Evolutionary conservation across 305 asterid species (phyloP), one percentile per base, ranked within the genome.

Genomic region (Solanum hybrid): DNA sequence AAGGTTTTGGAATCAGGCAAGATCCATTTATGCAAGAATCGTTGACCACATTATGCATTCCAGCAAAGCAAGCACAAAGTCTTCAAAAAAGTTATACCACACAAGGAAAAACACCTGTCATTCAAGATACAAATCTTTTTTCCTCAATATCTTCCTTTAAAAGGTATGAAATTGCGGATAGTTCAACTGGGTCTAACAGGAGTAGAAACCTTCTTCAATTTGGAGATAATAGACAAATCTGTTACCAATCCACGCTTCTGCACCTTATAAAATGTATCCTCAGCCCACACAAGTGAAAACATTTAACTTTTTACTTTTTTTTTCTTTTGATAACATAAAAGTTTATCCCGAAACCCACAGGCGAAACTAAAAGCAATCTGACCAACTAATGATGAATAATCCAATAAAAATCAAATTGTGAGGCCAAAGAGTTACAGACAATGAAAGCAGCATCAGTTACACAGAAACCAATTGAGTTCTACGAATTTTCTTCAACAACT

Each of bases 371-470:
- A 79, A 79, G 60, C 32, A 36, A 13, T 79, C 85, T 3, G 12
- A 79, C 85, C 85, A 79, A 79, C 60, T n/a, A 79, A 79, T n/a
- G 85, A 79, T 79, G 85, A 79, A 79, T 79, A 79, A 79, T 37
- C 29, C n/a, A 79, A 79, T 1, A 37, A 79, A 79, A 38, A 37
- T 37, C 10, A 24, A 79, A 79, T 24, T 79, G 20, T n/a, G 27
- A 37, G 22, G 60, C 22, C 85, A 79, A n/a, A 79, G 34, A 40
- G 56, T 37, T 79, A 12, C 1, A 20, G 60, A 79, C 60, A n/a
- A n/a, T 14, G 20, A 79, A 79, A 36, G 60, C 11, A 79, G 29
- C 51, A 79, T 79, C 51, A 13, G 26, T 79, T n/a, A 26, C 85
- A 79, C 51, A 79, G n/a, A 36, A 79, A 79, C 60, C 85, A 79